phyloP scores from a whole-genome alignment of 1,284 basidiomycete genomes.

The Limonomyces culmigenus region DNA sequence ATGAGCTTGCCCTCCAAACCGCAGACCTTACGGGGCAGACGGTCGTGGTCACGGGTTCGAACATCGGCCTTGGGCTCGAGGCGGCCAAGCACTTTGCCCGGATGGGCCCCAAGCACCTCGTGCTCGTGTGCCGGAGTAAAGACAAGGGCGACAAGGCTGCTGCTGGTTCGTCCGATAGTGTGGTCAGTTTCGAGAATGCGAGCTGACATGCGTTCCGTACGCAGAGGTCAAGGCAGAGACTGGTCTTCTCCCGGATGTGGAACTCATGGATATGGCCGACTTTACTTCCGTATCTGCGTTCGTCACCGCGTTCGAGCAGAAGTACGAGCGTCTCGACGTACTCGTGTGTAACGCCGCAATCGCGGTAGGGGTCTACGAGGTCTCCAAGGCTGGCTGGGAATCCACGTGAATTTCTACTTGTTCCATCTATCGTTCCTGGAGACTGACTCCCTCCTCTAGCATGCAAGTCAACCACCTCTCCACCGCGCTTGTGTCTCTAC shows the following conservation, averaged over 20 bases:
- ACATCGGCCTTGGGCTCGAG: constrained; percentile 17
- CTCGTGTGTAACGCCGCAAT: constrained; percentile 18
- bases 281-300: constrained; percentile 15
- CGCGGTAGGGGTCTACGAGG: constrained; percentile 5
- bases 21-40: constrained; percentile 10
- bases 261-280: constrained; percentile 13
- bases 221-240: constrained; percentile 13
- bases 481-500: constrained; percentile 19
- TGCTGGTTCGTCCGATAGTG: constrained; percentile 7
- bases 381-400: constrained; percentile 16
- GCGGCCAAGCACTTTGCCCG: constrained; percentile 16
- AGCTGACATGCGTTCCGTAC: no score
- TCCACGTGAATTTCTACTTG: constrained; percentile 8
- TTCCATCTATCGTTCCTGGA: not conserved
- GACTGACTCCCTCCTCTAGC: constrained; percentile 14
- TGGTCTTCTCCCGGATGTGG: constrained; percentile 12
- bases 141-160: constrained; percentile 11
- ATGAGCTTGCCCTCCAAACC: not conserved
- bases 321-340: constrained; percentile 15
- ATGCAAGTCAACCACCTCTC: constrained; percentile 26
- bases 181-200: no score
- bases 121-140: constrained; percentile 13
- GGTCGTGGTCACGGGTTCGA: constrained; percentile 17
- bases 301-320: constrained; percentile 12
- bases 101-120: constrained; percentile 14